Conservation (phyloP, 352 stramenopile species). For the Phytophthora pistaciae region DNA sequence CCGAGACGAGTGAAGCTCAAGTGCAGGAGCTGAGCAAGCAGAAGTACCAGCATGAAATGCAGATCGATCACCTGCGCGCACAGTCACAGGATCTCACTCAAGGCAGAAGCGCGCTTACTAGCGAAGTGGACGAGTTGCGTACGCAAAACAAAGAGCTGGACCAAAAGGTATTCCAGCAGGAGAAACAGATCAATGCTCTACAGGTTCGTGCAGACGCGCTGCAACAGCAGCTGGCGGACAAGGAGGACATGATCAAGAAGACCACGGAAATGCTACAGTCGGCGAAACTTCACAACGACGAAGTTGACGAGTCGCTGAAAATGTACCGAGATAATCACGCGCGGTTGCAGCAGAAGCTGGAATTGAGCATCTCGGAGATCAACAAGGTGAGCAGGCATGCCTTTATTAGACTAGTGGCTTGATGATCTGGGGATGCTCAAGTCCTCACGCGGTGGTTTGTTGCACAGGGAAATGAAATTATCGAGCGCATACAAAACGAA, state of each 20-base stretch:
- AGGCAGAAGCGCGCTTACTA: conserved; percentile 45
- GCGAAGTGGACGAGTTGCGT: conserved; percentile 67
- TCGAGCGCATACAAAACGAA: conserved; percentile 89
- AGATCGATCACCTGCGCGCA: conserved; percentile 73
- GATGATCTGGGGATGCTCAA: neutral
- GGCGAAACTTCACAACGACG: conserved; percentile 77
- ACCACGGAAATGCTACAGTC: conserved; percentile 76
- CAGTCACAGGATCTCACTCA: conserved; percentile 71
- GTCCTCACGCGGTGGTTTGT: neutral
- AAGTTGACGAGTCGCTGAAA: conserved; percentile 88
- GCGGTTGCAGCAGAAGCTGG: conserved; percentile 87
- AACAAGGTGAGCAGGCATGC: conserved; percentile 74
- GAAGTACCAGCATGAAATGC: conserved; percentile 84
- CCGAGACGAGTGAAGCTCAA: conserved; percentile 58
- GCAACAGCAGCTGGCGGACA: conserved; percentile 81
- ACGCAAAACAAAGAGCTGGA: conserved; percentile 86
- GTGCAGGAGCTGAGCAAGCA: conserved; percentile 70
- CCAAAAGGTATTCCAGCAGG: conserved; percentile 80
- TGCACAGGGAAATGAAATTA: conserved; percentile 88
- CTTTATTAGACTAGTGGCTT: neutral
- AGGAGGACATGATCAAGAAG: conserved; percentile 79
- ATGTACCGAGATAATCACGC: conserved; percentile 90
- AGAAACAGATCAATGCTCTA: conserved; percentile 85
- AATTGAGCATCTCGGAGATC: conserved; percentile 91
- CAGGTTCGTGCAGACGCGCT: conserved; percentile 76